Conservation (phyloP, 768 basidiomycete species). For the Hericium erinaceus region DNA sequence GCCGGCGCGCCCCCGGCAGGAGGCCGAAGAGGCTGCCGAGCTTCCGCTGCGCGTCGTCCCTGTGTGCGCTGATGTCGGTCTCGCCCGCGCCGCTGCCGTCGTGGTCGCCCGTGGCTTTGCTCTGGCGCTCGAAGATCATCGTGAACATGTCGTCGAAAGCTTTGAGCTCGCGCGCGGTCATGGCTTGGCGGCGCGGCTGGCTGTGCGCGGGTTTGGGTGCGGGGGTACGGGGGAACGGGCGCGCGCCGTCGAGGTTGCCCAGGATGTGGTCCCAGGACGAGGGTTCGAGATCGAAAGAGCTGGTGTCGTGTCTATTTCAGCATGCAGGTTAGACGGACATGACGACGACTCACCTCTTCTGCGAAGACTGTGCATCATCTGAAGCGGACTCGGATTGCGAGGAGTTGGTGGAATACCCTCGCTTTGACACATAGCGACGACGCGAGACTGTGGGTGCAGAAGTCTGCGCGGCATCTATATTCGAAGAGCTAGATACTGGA, state of each 20-base stretch:
- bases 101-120: conserved; percentile 29
- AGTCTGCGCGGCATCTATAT: too few species aligned
- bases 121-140: conserved; percentile 43
- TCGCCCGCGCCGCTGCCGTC: conserved; percentile 1
- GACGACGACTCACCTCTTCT: too few species aligned
- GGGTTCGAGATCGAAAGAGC: not conserved
- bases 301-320: too few species aligned
- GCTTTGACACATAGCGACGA: too few species aligned
- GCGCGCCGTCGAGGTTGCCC: conserved; percentile 29
- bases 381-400: too few species aligned
- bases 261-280: conserved; percentile 50
- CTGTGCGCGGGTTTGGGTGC: too few species aligned
- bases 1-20: conserved; percentile 38
- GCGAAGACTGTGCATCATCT: too few species aligned
- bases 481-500: too few species aligned
- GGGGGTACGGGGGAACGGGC: conserved; percentile 9
- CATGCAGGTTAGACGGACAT: too few species aligned
- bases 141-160: conserved; percentile 70
- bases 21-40: conserved; percentile 43
- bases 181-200: conserved; percentile 37
- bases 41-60: not conserved
- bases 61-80: not conserved
- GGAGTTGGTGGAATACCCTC: too few species aligned
- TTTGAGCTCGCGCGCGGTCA: conserved; percentile 59
- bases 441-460: too few species aligned